phyloP scores from a whole-genome alignment of 1,139 yeast species.

The Casaregolazyma suthepensis region DNA sequence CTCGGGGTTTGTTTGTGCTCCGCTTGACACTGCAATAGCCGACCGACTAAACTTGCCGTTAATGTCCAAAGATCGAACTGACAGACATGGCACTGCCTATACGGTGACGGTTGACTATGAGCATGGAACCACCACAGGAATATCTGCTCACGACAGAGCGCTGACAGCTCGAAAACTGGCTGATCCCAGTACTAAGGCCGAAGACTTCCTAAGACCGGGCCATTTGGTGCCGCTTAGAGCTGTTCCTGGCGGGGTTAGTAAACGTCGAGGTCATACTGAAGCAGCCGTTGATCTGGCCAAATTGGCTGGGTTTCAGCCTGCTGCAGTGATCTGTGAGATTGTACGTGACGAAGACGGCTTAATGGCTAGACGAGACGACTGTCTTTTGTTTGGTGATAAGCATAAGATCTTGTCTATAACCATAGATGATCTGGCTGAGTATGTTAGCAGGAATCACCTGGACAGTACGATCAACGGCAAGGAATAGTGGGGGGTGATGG shows the following conservation, averaged over 20 bases:
- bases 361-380: slow-evolving; percentile 92
- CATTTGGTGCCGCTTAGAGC: slow-evolving; percentile 92
- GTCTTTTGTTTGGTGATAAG: slow-evolving; percentile 59
- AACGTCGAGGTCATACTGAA: slow-evolving; percentile 96
- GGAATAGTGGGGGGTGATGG: not conserved
- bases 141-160: slow-evolving; percentile 91
- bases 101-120: slow-evolving; percentile 83
- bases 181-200: slow-evolving; percentile 47
- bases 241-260: slow-evolving; percentile 71
- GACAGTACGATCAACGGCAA: not conserved
- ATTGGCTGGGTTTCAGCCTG: slow-evolving; percentile 74
- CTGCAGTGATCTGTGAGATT: slow-evolving; percentile 88
- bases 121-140: slow-evolving; percentile 92
- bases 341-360: slow-evolving; percentile 90
- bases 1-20: slow-evolving; percentile 92
- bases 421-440: slow-evolving; percentile 66
- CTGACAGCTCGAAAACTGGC: slow-evolving; percentile 73
- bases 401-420: slow-evolving; percentile 68
- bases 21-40: slow-evolving; percentile 71
- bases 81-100: slow-evolving; percentile 95
- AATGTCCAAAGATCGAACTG: slow-evolving; percentile 62
- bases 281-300: slow-evolving; percentile 87
- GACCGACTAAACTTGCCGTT: slow-evolving; percentile 73
- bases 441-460: slow-evolving; percentile 31
- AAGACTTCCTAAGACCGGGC: slow-evolving; percentile 83